Conservation (phyloP, 352 stramenopile species). For the Phytophthora pini region DNA sequence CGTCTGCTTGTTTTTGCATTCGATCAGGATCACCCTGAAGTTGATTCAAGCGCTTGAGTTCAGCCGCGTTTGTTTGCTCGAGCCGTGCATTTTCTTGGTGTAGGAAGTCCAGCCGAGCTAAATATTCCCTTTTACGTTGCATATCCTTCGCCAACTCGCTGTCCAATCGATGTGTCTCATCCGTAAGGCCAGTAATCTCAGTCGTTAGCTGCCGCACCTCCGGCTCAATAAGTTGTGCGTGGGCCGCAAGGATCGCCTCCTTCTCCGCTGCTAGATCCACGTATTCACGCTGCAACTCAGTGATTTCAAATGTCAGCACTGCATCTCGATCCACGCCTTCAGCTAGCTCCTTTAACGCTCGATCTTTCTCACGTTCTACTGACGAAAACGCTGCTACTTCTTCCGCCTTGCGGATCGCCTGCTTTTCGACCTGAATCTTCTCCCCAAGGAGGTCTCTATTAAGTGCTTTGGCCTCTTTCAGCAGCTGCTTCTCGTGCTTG, state of each 20-base stretch:
- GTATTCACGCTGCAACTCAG: conserved; percentile 84
- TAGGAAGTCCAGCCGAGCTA: conserved; percentile 68
- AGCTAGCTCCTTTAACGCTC: conserved; percentile 75
- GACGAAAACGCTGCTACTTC: conserved; percentile 75
- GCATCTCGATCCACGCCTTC: conserved; percentile 83
- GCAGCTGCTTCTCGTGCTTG: conserved; percentile 81
- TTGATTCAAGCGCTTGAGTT: conserved; percentile 70
- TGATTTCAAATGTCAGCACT: conserved; percentile 88
- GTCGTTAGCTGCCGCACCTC: conserved; percentile 78
- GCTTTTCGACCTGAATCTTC: conserved; percentile 90
- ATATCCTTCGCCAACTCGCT: conserved; percentile 77
- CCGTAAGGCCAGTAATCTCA: conserved; percentile 65
- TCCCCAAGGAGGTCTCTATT: conserved; percentile 86
- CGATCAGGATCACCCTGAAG: conserved; percentile 82
- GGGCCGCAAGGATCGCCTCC: conserved; percentile 76
- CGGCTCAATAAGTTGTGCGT: conserved; percentile 85
- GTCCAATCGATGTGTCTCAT: conserved; percentile 76
- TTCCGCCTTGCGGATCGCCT: conserved; percentile 85
- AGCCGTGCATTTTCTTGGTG: conserved; percentile 69
- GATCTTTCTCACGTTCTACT: conserved; percentile 85
- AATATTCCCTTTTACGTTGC: conserved; percentile 66
- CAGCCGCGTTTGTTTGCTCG: conserved; percentile 45
- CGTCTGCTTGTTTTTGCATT: conserved; percentile 85
- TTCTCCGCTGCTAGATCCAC: conserved; percentile 77
- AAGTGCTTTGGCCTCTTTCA: conserved; percentile 84